Conservation (phyloP, 306 rosid genomes). For the Albizia julibrissin region DNA sequence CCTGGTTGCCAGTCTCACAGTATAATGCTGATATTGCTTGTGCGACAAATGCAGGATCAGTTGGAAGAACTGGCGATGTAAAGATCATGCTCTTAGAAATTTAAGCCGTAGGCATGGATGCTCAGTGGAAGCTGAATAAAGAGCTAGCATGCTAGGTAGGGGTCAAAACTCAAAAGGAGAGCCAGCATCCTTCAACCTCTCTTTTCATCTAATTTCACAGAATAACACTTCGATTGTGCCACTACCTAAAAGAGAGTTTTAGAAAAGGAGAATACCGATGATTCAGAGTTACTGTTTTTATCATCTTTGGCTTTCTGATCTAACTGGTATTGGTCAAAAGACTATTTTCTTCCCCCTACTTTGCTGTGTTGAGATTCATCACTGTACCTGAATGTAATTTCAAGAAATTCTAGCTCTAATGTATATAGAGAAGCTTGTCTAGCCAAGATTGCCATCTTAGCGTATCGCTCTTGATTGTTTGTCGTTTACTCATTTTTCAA, state of each 20-base stretch:
- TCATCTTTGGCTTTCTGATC: slow-evolving; percentile 93
- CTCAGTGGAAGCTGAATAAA: slow-evolving; percentile 28
- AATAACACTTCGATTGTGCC: neutral
- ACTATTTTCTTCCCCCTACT: neutral
- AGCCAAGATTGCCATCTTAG: neutral
- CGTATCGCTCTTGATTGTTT: neutral
- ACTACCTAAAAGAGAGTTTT: slow-evolving; percentile 52
- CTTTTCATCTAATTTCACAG: neutral
- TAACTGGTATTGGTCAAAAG: slow-evolving; percentile 30
- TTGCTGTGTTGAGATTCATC: slow-evolving; percentile 8
- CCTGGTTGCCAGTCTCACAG: neutral
- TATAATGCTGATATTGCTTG: slow-evolving; percentile 7
- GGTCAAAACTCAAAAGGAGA: neutral
- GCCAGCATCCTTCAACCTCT: neutral
- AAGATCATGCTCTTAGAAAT: slow-evolving; percentile 17
- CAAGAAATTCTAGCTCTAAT: neutral
- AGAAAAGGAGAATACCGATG: slow-evolving; percentile 79
- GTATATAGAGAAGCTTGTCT: slow-evolving; percentile 12
- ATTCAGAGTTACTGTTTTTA: slow-evolving; percentile 98
- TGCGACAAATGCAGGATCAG: slow-evolving; percentile 29
- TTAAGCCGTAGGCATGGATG: neutral
- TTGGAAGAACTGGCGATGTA: slow-evolving; percentile 9
- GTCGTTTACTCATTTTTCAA: neutral
- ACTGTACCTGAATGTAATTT: neutral
- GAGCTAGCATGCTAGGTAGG: slow-evolving; percentile 19